A percentile compares a stretch with the other conserved stretches of the same genome.
These are phyloP conservation scores for Parsonsia alboflavescens DNA, from an alignment of 257 asterid genomes.

Conservation along the genomic window DNA sequence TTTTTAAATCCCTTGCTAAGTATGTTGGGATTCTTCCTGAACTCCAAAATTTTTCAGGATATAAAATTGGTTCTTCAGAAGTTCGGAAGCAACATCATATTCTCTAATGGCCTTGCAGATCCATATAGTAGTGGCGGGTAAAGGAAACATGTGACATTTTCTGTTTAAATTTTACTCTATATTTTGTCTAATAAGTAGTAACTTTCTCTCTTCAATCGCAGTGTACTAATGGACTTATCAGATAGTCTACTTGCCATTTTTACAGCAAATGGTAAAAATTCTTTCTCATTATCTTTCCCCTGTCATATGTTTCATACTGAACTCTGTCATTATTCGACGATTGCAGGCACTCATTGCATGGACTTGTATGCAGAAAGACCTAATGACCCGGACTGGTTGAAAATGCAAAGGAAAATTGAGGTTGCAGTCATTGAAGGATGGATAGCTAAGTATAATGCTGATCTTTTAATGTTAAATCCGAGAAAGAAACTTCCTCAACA, in stretches of 20 bases:
- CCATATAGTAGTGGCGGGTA: constrained; percentile 50
- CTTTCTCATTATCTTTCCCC: neutral
- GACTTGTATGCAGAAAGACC: constrained; percentile 30
- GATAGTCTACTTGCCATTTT: constrained; percentile 40
- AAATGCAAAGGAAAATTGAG: constrained; percentile 44
- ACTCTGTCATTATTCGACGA: neutral
- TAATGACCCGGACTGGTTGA: constrained; percentile 56
- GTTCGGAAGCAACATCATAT: constrained; percentile 43
- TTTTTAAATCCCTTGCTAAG: neutral
- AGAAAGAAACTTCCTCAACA: neutral
- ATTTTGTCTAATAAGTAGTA: no score
- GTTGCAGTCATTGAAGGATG: constrained; percentile 27
- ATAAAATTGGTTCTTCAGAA: constrained; percentile 33
- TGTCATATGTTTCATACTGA: neutral
- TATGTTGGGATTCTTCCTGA: neutral
- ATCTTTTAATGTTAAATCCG: constrained; percentile 15
- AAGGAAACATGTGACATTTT: neutral
- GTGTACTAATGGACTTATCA: constrained; percentile 47
- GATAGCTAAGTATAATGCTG: constrained; percentile 27
- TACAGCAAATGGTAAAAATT: constrained; percentile 40
- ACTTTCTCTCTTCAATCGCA: constrained; percentile 1
- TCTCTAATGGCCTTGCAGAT: constrained; percentile 46
- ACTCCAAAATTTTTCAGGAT: constrained; percentile 28
- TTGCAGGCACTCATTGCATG: constrained; percentile 62
- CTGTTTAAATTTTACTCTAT: neutral